phyloP scores from a whole-genome alignment of 129 eudicot genomes.

The Erigeron canadensis region DNA sequence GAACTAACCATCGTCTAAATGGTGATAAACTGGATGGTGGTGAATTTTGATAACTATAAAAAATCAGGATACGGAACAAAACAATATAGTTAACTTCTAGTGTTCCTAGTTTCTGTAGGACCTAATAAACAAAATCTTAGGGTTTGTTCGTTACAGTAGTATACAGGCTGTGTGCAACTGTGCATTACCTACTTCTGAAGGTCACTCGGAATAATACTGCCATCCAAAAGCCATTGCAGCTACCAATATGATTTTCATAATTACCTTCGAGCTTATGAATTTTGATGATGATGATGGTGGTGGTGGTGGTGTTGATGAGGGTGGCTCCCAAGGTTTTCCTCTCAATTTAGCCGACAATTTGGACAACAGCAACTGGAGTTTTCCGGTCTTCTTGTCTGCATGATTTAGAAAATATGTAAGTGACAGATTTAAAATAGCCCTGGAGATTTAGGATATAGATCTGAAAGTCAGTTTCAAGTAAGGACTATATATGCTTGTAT shows the following conservation, averaged over 20 bases:
- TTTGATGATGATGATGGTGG: conserved; percentile 38
- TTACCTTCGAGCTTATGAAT: conserved; percentile 43
- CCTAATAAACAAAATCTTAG: conserved; percentile 20
- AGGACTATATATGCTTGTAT: neutral
- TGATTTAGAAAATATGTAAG: conserved; percentile 2
- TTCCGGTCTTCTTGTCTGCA: conserved; percentile 58
- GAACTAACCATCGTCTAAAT: conserved; percentile 31
- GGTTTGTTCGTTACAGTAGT: conserved; percentile 18
- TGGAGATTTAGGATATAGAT: neutral
- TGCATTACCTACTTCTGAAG: conserved; percentile 16
- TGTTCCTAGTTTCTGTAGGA: conserved; percentile 27
- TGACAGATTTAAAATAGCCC: neutral
- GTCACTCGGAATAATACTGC: conserved; percentile 65
- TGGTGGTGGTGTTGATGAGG: conserved; percentile 26
- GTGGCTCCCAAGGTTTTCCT: conserved; percentile 64
- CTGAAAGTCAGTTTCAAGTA: neutral
- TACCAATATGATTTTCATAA: conserved; percentile 50
- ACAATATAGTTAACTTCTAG: conserved; percentile 8
- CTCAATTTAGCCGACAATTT: conserved; percentile 64
- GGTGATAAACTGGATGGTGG: conserved; percentile 4
- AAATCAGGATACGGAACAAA: conserved; percentile 14
- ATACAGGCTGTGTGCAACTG: conserved; percentile 32
- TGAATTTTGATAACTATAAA: conserved; percentile 16
- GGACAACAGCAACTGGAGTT: conserved; percentile 42
- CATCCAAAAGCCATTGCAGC: conserved; percentile 68